phyloP scores from a whole-genome alignment of 441 rosid species.

The Pelargonium hybrid region DNA sequence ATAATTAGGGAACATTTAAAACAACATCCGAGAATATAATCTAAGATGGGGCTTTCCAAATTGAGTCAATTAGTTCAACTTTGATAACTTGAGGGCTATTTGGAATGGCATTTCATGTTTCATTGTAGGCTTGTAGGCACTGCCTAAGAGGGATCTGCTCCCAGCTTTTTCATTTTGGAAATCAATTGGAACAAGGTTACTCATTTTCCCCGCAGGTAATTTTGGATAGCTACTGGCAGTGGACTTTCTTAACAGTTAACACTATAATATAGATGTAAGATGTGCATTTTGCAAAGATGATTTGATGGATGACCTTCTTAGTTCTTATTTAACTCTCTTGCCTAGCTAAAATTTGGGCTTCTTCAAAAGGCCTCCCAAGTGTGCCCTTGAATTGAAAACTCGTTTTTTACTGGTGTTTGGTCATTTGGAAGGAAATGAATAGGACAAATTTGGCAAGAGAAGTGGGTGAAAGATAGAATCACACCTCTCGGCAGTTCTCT shows the following conservation, averaged over 20 bases:
- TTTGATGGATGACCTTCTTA: background rate
- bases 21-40: background rate
- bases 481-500: too few species aligned
- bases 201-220: background rate
- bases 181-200: background rate
- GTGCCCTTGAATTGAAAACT: too few species aligned
- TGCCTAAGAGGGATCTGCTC: background rate
- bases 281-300: background rate
- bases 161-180: background rate
- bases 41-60: background rate
- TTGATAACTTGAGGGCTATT: background rate
- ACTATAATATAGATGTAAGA: background rate
- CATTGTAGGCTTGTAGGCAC: background rate
- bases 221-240: background rate
- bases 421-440: too few species aligned
- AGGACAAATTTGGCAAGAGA: too few species aligned
- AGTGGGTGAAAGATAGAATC: too few species aligned
- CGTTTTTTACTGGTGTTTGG: too few species aligned
- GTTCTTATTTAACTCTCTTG: background rate
- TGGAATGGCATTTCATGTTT: background rate
- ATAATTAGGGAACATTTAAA: constrained; percentile 4
- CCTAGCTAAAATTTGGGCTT: too few species aligned
- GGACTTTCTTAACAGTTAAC: background rate
- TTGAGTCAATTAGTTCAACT: background rate
- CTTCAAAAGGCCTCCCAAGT: too few species aligned